phyloP scores from a whole-genome alignment of 2,329 filamentous ascomycete genomes.

The Calonectria montana region DNA sequence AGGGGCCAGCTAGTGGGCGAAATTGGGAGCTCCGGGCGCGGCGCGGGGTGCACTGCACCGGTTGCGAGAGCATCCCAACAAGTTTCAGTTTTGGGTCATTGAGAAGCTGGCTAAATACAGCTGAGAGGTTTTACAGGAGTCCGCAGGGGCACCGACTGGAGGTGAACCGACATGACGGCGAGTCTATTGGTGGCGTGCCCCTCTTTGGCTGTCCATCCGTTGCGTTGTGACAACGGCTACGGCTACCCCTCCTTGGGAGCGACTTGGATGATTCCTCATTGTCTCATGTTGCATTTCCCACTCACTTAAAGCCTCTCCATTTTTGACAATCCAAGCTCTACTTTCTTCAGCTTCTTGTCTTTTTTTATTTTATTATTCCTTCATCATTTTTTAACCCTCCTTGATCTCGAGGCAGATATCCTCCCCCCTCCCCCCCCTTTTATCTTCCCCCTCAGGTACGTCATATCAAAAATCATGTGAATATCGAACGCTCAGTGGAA shows the following conservation, averaged over 20 bases:
- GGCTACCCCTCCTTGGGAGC: slow-evolving; percentile 1
- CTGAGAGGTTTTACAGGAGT: neutral
- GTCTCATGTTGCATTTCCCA: neutral
- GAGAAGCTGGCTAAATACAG: neutral
- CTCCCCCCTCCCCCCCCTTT: neutral
- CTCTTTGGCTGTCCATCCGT: slow-evolving; percentile 3
- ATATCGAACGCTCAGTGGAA: slow-evolving; percentile 35
- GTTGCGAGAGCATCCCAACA: neutral
- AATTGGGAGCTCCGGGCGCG: neutral
- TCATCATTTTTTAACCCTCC: neutral
- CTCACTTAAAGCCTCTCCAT: neutral
- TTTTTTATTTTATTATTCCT: neutral
- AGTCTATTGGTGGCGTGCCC: neutral
- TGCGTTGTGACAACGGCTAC: neutral
- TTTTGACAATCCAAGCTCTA: neutral
- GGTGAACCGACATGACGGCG: neutral
- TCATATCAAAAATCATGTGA: slow-evolving; percentile 32
- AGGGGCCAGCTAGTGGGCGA: neutral
- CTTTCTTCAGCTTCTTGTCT: neutral
- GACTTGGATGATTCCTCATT: neutral
- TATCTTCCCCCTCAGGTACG: neutral
- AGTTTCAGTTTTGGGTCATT: slow-evolving; percentile 5
- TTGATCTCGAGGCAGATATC: neutral
- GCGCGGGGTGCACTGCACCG: neutral
- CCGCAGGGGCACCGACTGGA: neutral